phyloP scores from a whole-genome alignment of 345 rosid species.

The Linum tenue region DNA sequence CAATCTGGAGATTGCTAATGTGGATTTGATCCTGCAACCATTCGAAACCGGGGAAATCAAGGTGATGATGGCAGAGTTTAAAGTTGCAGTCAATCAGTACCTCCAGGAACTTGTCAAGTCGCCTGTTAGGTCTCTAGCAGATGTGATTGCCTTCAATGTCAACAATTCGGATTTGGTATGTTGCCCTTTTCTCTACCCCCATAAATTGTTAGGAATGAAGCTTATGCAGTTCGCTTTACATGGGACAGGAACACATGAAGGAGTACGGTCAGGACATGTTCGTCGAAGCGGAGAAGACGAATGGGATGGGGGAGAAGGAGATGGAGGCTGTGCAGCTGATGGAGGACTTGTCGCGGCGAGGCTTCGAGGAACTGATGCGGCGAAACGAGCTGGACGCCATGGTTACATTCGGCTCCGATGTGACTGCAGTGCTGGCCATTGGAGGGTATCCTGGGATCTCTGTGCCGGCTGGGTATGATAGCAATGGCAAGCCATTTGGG shows the following conservation, averaged over 20 bases:
- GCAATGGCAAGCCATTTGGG: neutral
- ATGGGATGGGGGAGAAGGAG: neutral
- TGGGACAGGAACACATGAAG: neutral
- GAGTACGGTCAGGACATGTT: neutral
- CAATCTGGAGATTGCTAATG: neutral
- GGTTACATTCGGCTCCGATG: neutral
- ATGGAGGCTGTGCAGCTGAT: neutral
- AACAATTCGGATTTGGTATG: neutral
- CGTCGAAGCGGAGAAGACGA: neutral
- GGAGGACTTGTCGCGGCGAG: neutral
- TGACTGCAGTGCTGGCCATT: neutral
- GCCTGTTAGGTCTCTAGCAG: slow-evolving; percentile 1
- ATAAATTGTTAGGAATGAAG: neutral
- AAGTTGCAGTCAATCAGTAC: neutral
- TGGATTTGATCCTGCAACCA: neutral
- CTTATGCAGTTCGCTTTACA: neutral
- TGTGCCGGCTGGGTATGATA: neutral
- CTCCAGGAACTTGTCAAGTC: neutral
- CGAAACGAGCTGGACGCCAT: neutral
- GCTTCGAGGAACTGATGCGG: neutral
- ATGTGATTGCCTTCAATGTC: neutral
- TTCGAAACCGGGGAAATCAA: neutral
- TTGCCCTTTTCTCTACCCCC: neutral
- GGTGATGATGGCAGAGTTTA: neutral
- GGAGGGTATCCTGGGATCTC: slow-evolving; percentile 3